These are phyloP conservation scores for Purpureocillium lavendulum DNA, from an alignment of 2,329 filamentous ascomycete genomes.

Conservation along the genomic window DNA sequence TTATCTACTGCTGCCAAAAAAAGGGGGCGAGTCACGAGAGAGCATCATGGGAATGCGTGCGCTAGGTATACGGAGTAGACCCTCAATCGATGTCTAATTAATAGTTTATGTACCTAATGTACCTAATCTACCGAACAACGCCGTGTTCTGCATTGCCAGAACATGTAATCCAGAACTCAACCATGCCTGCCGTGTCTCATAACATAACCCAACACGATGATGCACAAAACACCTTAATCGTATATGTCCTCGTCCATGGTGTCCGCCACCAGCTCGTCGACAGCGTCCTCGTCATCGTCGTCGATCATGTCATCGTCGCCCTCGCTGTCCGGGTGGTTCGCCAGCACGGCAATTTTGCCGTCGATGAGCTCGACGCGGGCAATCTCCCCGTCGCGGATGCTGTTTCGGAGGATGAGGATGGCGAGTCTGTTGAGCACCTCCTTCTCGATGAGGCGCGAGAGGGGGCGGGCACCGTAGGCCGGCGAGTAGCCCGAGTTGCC, in stretches of 20 bases:
- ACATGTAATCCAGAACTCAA: no score
- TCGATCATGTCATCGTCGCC: conserved; percentile 66
- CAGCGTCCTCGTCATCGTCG: conserved; percentile 65
- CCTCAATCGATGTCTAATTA: no score
- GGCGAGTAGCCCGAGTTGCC: conserved; percentile 89
- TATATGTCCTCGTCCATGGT: conserved; percentile 53
- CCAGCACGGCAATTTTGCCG: conserved; percentile 69
- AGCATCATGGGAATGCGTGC: no score
- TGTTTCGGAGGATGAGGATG: conserved; percentile 80
- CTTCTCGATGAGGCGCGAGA: conserved; percentile 88
- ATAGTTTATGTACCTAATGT: no score
- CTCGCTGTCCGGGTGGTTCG: conserved; percentile 67
- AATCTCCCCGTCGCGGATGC: conserved; percentile 75
- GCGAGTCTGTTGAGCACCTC: conserved; percentile 92
- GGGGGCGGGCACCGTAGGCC: conserved; percentile 84
- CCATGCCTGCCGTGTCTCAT: no score
- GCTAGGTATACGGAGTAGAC: no score
- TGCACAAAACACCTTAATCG: no score
- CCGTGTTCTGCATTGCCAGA: no score
- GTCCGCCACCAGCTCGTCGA: conserved; percentile 57
- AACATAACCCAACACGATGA: no score
- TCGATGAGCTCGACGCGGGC: conserved; percentile 73
- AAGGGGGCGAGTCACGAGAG: no score
- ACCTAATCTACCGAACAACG: no score
- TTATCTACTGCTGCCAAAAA: no score